Percentiles rank a stretch among this genome's conserved stretches.
Evolutionary conservation across 2,329 filamentous ascomycete genomes (phyloP).

Genomic region (Penicillium sp.): DNA sequence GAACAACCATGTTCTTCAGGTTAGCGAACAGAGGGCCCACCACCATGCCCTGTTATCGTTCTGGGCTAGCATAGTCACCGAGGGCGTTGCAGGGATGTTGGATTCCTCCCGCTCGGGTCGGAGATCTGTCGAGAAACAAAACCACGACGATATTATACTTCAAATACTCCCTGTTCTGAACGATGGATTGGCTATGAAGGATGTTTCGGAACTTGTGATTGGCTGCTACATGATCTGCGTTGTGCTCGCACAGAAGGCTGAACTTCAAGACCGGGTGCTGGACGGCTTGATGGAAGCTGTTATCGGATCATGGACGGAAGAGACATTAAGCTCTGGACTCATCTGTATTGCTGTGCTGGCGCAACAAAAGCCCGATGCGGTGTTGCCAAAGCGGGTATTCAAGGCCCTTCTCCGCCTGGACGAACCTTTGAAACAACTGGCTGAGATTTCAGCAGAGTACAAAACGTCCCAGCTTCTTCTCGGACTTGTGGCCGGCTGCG

Average conservation of each 20-base stretch:
- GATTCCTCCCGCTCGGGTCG: conserved; percentile 78
- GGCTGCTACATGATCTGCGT: conserved; percentile 91
- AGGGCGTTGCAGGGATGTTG: conserved; percentile 82
- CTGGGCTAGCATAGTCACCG: conserved; percentile 87
- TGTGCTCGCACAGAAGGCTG: conserved; percentile 81
- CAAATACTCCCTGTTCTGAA: conserved; percentile 72
- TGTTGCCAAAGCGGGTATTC: conserved; percentile 71
- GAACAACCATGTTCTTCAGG: conserved; percentile 77
- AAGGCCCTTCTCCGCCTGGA: conserved; percentile 53
- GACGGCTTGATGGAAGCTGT: conserved; percentile 89
- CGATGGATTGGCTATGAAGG: conserved; percentile 75
- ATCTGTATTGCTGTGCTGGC: conserved; percentile 81
- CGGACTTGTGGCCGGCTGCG: conserved; percentile 42
- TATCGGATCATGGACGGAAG: conserved; percentile 73
- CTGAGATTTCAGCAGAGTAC: conserved; percentile 41
- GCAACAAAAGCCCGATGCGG: conserved; percentile 74
- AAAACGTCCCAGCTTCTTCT: conserved; percentile 41
- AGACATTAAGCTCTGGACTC: conserved; percentile 74
- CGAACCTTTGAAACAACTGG: conserved; percentile 37
- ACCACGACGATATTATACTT: conserved; percentile 77
- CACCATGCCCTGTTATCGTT: conserved; percentile 82
- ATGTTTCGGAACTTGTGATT: conserved; percentile 77
- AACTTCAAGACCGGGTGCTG: conserved; percentile 78
- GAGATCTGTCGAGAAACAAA: conserved; percentile 74
- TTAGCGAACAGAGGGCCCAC: conserved; percentile 72